A percentile compares a stretch with the other conserved stretches of the same genome.
Evolutionary conservation across 2,329 filamentous ascomycete species (phyloP).

Genomic region (Trichoderma breve): DNA sequence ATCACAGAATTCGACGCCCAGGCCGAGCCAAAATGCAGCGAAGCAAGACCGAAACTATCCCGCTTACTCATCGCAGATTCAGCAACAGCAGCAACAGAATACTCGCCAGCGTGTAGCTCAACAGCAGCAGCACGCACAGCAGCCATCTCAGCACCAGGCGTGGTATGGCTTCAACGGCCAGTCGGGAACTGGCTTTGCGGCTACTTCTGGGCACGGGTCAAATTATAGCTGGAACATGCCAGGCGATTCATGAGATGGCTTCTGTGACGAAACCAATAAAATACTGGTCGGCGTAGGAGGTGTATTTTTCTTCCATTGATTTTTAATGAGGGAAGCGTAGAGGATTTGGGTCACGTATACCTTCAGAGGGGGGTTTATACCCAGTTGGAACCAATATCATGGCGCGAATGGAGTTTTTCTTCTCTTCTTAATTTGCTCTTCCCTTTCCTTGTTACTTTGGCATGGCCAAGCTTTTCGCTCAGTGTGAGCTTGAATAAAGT

Average conservation of each 20-base stretch:
- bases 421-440: not conserved
- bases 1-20: not conserved
- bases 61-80: constrained; percentile 12
- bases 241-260: constrained; percentile 17
- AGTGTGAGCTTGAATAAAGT: not conserved
- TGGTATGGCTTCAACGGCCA: constrained; percentile 32
- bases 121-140: constrained; percentile 17
- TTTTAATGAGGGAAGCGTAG: constrained; percentile 12
- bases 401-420: not conserved
- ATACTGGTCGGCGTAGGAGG: not conserved
- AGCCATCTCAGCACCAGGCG: constrained; percentile 22
- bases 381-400: not conserved
- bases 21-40: not conserved
- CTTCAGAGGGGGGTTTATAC: not conserved
- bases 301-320: not conserved
- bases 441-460: not conserved
- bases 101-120: constrained; percentile 9
- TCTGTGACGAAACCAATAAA: not conserved
- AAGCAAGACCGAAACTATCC: constrained; percentile 13
- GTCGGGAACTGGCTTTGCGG: constrained; percentile 23
- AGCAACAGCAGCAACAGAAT: constrained; percentile 17
- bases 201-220: constrained; percentile 24
- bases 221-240: constrained; percentile 29
- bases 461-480: not conserved
- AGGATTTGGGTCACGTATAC: not conserved